Percentiles rank a stretch among this genome's conserved stretches.
phyloP scores from a whole-genome alignment of 805 yeast genomes.

The Debaryomyces maramus region DNA sequence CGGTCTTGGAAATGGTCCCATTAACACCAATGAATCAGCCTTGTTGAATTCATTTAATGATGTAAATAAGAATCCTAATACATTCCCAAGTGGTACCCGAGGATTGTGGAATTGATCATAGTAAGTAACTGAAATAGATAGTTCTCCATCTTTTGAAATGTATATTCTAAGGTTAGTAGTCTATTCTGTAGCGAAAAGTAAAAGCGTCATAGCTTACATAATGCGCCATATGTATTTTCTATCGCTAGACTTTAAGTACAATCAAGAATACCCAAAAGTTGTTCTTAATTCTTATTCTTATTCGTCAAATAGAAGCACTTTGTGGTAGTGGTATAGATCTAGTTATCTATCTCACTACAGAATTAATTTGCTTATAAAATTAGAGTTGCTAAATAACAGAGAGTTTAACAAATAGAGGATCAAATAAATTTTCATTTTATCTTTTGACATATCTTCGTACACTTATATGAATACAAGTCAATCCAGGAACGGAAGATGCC shows the following conservation, averaged over 20 bases:
- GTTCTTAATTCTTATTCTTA: no score
- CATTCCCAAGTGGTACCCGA: constrained; percentile 8
- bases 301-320: no score
- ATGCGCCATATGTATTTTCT: not conserved
- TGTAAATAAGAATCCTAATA: constrained; percentile 1
- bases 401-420: no score
- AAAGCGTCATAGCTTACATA: not conserved
- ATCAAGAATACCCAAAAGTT: no score
- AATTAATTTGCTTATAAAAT: no score
- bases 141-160: not conserved
- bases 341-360: no score
- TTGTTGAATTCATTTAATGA: constrained; percentile 8
- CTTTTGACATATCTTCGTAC: no score
- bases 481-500: no score
- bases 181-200: not conserved
- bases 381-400: no score
- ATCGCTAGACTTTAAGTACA: not conserved
- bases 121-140: not conserved
- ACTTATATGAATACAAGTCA: no score
- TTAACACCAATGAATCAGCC: constrained; percentile 3
- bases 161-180: not conserved
- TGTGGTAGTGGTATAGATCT: no score
- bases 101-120: constrained; percentile 10
- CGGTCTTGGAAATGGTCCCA: not conserved
- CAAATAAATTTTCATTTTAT: no score